Evolutionary conservation across 2,329 filamentous ascomycete species (phyloP).

Genomic region (Juglanconis sp.): DNA sequence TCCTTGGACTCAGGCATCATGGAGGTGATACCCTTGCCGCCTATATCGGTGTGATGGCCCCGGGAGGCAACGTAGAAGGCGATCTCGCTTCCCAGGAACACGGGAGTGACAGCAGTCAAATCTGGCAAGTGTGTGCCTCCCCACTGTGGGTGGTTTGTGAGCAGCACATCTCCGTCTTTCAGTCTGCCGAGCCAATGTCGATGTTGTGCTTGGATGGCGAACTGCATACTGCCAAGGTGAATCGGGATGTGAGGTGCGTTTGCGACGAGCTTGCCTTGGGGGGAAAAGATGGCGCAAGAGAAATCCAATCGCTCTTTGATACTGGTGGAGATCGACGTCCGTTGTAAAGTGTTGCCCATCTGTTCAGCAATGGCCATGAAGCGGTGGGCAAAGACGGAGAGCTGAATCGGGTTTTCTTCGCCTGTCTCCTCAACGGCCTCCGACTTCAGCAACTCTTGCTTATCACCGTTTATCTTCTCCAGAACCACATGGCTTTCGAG

Average conservation of each 20-base stretch:
- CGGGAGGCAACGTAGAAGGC: slow-evolving; percentile 37
- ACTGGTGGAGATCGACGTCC: slow-evolving; percentile 51
- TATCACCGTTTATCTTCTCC: not conserved
- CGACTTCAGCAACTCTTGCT: not conserved
- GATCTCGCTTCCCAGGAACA: slow-evolving; percentile 30
- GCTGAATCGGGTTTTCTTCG: slow-evolving; percentile 42
- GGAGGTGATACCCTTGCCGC: slow-evolving; percentile 34
- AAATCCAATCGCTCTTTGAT: slow-evolving; percentile 43
- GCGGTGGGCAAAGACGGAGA: slow-evolving; percentile 53
- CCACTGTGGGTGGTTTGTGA: slow-evolving; percentile 37
- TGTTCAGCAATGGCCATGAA: slow-evolving; percentile 60
- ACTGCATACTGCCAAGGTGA: slow-evolving; percentile 41
- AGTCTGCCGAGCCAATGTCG: slow-evolving; percentile 31
- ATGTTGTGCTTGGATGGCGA: slow-evolving; percentile 37
- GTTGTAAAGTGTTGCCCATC: slow-evolving; percentile 55
- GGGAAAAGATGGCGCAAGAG: slow-evolving; percentile 40
- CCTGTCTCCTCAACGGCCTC: not conserved
- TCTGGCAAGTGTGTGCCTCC: slow-evolving; percentile 40
- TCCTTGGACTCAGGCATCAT: slow-evolving; percentile 40
- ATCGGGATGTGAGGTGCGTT: slow-evolving; percentile 40
- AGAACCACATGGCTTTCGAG: slow-evolving; percentile 25
- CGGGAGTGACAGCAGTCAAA: slow-evolving; percentile 38
- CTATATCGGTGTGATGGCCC: slow-evolving; percentile 39
- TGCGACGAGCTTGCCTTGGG: slow-evolving; percentile 38
- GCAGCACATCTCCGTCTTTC: slow-evolving; percentile 36